phyloP scores from a whole-genome alignment of 768 basidiomycete genomes.

The Rhodotorula kratochvilovae region DNA sequence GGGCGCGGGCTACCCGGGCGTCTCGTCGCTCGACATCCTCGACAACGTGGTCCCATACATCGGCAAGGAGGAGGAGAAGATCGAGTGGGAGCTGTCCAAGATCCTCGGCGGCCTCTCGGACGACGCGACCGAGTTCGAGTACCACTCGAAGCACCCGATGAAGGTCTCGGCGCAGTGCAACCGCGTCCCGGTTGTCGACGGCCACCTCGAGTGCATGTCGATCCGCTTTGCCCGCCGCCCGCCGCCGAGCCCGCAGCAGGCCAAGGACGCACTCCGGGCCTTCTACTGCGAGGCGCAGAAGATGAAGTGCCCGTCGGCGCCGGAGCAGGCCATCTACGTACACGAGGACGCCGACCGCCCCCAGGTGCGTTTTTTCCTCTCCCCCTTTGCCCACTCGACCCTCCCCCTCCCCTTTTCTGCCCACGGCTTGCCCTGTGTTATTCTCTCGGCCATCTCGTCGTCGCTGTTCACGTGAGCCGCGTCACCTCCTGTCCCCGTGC shows the following conservation, averaged over 20 bases:
- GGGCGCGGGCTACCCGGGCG: constrained; percentile 95
- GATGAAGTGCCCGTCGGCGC: constrained; percentile 76
- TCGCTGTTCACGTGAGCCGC: too few relatives aligned
- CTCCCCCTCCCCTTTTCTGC: too few relatives aligned
- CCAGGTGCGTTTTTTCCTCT: neutral
- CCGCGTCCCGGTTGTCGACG: constrained; percentile 91
- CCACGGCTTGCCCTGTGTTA: too few relatives aligned
- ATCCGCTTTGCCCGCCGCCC: constrained; percentile 74
- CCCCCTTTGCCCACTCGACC: too few relatives aligned
- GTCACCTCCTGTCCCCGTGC: too few relatives aligned
- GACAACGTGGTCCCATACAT: constrained; percentile 97
- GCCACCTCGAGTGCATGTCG: constrained; percentile 85
- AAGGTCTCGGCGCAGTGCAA: constrained; percentile 88
- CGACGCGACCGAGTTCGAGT: constrained; percentile 66
- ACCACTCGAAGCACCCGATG: constrained; percentile 74
- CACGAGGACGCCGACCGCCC: constrained; percentile 85
- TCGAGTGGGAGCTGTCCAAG: constrained; percentile 98
- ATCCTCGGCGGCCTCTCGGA: constrained; percentile 78
- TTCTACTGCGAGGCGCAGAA: constrained; percentile 73
- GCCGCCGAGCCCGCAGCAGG: constrained; percentile 78
- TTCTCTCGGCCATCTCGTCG: too few relatives aligned
- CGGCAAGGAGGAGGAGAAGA: constrained; percentile 84
- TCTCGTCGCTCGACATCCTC: constrained; percentile 79
- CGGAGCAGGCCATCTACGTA: constrained; percentile 76
- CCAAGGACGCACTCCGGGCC: constrained; percentile 68